Evolutionary conservation across 345 rosid genomes (phyloP).

Genomic region (Fremontodendron californicum): DNA sequence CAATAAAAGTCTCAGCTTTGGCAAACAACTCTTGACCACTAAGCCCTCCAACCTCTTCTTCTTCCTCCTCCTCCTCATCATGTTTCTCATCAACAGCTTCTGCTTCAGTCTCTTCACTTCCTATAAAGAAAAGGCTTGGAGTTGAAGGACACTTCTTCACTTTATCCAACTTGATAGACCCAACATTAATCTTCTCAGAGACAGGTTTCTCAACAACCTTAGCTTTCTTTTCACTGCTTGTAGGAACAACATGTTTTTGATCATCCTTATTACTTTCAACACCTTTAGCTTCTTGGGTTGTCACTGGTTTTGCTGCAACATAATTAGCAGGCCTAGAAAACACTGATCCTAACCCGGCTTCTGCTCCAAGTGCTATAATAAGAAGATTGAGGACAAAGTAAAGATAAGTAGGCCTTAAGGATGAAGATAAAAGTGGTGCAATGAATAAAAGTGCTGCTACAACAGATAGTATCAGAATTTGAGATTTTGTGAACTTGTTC

Average conservation of each 20-base stretch:
- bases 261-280: constrained; percentile 3
- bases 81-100: constrained; percentile 12
- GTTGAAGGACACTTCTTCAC: constrained; percentile 50
- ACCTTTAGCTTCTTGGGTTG: not conserved
- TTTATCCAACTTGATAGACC: constrained; percentile 11
- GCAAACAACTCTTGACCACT: constrained; percentile 52
- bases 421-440: constrained; percentile 48
- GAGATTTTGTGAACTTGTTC: constrained; percentile 45
- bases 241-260: not conserved
- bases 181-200: constrained; percentile 30
- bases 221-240: constrained; percentile 13
- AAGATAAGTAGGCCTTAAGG: constrained; percentile 46
- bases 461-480: constrained; percentile 34
- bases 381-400: constrained; percentile 58
- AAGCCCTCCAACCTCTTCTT: constrained; percentile 27
- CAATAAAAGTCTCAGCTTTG: constrained; percentile 60
- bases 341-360: constrained; percentile 56
- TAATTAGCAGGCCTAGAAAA: constrained; percentile 39
- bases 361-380: constrained; percentile 57
- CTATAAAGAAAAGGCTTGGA: constrained; percentile 63
- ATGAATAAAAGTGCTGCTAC: constrained; percentile 47
- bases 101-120: constrained; percentile 33
- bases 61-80: constrained; percentile 26
- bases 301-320: constrained; percentile 19
- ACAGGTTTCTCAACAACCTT: constrained; percentile 32